Evolutionary conservation across 2,329 filamentous ascomycete species (phyloP), one percentile per base, ranked within the genome.

Genomic region (Ceratocystis cubensis): DNA sequence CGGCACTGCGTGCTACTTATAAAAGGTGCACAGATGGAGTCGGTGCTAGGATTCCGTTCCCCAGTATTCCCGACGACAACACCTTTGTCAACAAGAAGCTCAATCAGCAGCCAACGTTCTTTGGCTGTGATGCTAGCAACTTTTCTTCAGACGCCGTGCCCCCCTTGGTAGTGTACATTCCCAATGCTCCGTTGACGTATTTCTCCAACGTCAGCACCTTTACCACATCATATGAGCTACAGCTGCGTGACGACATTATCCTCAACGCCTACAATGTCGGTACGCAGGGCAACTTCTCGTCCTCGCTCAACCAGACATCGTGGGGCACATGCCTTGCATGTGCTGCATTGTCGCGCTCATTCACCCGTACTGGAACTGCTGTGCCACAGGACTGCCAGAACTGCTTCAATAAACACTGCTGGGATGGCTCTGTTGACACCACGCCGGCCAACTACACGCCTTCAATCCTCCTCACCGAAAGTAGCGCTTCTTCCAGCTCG

Each of bases 251-350:
- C 73, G 81, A 82, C 69, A 89, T 96, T 73, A 91, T 99, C 72
- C 75, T 83, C 70, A 97, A 99, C 76, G 93, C 91, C 22, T 94
- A 88, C 77, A 84, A 94, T 71, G 84, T 87, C 20, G 92, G 84
- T 2, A 96, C 92, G 0, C 87, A 88, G 79, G 90, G 84, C 64
- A 96, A 97, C 76, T 84, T 81, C 63, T 92, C 90, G 0, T 73
- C 86, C 2, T 88, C 95, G 73, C 71, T 76, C 2, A 76, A 87
- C 69, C 13, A 64, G 20, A 41, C 64, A 15, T 20, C 37, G 25
- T 99, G 94, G 93, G 81, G 88, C 0, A 80, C 84, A 1, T 99
- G 93, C 71, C 88, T 96, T 3, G 91, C 87, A 25, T 99, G 94
- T 75, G 94, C 93, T 4, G 86, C 96, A 48, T 80, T 97, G 17